Conservation (phyloP, 768 basidiomycete species). For the Guyanaporus albipodus region DNA sequence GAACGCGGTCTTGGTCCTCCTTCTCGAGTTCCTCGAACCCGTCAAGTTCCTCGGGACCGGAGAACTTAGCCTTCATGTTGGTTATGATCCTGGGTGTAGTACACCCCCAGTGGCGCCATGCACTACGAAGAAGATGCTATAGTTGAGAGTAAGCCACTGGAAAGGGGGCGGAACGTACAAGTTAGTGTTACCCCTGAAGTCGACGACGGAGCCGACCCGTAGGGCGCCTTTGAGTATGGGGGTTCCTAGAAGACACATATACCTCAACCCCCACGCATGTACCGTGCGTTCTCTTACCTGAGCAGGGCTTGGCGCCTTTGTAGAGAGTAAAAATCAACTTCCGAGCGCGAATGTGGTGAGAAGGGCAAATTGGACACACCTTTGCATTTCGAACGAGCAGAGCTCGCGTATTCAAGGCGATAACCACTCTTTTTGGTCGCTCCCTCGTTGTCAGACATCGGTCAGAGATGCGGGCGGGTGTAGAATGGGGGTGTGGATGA, state of each 20-base stretch:
- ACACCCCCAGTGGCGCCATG: conserved; percentile 93
- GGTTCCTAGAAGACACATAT: conserved; percentile 46
- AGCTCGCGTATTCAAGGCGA: conserved; percentile 72
- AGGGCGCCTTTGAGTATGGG: conserved; percentile 68
- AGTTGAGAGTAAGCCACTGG: background rate
- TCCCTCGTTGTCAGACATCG: conserved; percentile 37
- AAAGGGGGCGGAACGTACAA: conserved; percentile 46
- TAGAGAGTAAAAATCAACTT: conserved; percentile 21
- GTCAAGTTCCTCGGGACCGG: conserved; percentile 67
- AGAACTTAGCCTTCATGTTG: conserved; percentile 65
- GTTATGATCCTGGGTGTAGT: conserved; percentile 61
- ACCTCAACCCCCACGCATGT: background rate
- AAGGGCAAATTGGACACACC: conserved; percentile 39
- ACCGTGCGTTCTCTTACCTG: conserved; percentile 40
- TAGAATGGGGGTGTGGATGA: conserved; percentile 22
- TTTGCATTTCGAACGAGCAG: conserved; percentile 73
- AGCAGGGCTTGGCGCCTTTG: conserved; percentile 74
- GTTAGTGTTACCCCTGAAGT: conserved; percentile 62
- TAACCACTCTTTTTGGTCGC: conserved; percentile 47
- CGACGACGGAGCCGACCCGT: conserved; percentile 71
- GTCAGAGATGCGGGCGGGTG: conserved; percentile 17
- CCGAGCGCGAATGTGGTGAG: conserved; percentile 15
- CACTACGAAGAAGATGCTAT: conserved; percentile 33
- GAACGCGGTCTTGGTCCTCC: conserved; percentile 69
- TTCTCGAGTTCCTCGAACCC: conserved; percentile 72